Conservation (phyloP, 2,329 filamentous ascomycete genomes). For the Alternaria solani region DNA sequence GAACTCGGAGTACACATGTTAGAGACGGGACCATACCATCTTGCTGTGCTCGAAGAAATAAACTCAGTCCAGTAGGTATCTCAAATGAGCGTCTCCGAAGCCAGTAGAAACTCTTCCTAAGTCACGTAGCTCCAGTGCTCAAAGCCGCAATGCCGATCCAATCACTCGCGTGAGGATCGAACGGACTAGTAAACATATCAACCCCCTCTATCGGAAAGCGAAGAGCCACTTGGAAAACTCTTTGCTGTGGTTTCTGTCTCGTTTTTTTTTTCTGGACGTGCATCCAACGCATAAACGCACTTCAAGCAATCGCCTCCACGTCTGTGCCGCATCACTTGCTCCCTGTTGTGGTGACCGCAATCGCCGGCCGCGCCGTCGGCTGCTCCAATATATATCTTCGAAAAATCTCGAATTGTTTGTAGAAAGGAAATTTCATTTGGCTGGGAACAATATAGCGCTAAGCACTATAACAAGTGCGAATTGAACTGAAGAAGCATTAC, state of each 20-base stretch:
- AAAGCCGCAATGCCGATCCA: not conserved
- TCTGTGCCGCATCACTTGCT: slow-evolving; percentile 2
- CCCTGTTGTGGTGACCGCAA: not conserved
- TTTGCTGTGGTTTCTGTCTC: not conserved
- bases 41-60: not conserved
- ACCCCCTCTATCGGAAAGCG: not conserved
- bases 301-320: slow-evolving; percentile 1
- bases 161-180: not conserved
- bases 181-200: not conserved
- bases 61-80: not conserved
- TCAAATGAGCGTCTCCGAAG: not conserved
- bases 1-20: not conserved
- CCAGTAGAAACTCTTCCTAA: not conserved
- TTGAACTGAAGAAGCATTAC: not conserved
- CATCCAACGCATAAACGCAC: slow-evolving; percentile 10
- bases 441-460: not conserved
- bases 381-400: not conserved
- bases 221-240: not conserved
- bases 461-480: not conserved
- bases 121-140: not conserved
- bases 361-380: not conserved
- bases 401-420: not conserved
- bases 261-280: not conserved
- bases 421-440: not conserved
- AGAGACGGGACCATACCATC: not conserved